Conservation (phyloP, 2,329 filamentous ascomycete species). For the Penicillium hordei region DNA sequence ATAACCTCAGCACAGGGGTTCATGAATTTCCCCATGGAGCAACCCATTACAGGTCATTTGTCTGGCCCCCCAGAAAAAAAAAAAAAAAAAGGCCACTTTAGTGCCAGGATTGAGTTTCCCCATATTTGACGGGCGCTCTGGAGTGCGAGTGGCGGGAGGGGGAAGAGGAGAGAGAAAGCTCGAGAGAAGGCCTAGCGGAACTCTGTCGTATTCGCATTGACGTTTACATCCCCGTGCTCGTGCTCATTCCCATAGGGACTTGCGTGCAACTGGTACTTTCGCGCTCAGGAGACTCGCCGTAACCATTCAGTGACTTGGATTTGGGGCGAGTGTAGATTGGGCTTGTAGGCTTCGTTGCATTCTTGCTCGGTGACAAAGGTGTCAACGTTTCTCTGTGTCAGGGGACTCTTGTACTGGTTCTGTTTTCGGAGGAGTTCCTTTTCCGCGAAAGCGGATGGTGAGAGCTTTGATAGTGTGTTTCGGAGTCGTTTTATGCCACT, state of each 20-base stretch:
- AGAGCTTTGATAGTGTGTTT: conserved; percentile 36
- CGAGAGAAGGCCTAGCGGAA: conserved; percentile 23
- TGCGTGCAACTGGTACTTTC: neutral
- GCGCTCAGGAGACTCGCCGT: conserved; percentile 67
- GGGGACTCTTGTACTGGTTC: conserved; percentile 35
- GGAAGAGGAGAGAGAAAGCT: conserved; percentile 17
- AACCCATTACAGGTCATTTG: neutral
- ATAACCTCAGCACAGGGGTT: conserved; percentile 1
- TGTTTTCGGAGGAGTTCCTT: conserved; percentile 38
- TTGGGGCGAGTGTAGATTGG: conserved; percentile 57
- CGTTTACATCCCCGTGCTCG: neutral
- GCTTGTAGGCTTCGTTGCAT: conserved; percentile 55
- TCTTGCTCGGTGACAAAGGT: conserved; percentile 37
- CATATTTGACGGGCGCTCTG: conserved; percentile 4
- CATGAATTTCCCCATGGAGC: neutral
- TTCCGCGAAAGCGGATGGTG: conserved; percentile 36
- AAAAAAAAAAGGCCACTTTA: neutral
- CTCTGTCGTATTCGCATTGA: conserved; percentile 3
- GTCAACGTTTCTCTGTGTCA: conserved; percentile 40
- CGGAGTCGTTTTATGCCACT: conserved; percentile 37
- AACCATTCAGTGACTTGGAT: conserved; percentile 74
- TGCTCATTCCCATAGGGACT: neutral
- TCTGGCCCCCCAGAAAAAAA: neutral
- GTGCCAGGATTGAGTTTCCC: conserved; percentile 8
- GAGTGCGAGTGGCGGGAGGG: conserved; percentile 11